Evolutionary conservation across 1,284 basidiomycete species (phyloP), one percentile per base, ranked within the genome.

Genomic region (Microbotryomycetes sp.): DNA sequence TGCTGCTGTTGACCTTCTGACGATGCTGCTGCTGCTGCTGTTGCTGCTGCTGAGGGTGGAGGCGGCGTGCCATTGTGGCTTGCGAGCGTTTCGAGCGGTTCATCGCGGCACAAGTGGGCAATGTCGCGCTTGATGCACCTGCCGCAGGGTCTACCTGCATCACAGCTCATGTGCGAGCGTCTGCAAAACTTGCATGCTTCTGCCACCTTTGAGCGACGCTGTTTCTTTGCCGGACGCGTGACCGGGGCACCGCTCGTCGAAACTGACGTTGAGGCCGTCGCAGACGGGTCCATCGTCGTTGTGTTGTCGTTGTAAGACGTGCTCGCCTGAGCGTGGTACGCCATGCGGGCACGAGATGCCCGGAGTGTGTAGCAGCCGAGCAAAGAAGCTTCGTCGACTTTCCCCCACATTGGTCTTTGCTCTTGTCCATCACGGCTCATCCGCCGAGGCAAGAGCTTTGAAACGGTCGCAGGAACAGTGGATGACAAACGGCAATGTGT

Each of bases 91-190:
- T 50, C 28, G 46, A 52, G 28, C 5, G 61, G 60, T 48, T 69
- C 70, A 31, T 71, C 70, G 5, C 54, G 60, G 57, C 77, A 78
- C 16, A 78, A 66, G 61, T 78, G 76, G 1, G 76, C 75, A 41
- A 78, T 78, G 56, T 77, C 76, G 23, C 77, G 69, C 66, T 78
- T 78, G 68, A 78, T 72, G 61, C 77, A 77, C 4, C 76, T 61
- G 50, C 70, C 69, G 52, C 76, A 77, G 1, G 76, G 76, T 5
- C 75, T 61, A n/a, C 70, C 71, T 21, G 75, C 73, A 47, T 76
- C 76, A 62, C 76, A 77, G 5, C 73, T 73, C 76, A 77, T 76
- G 66, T 77, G 76, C 23, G 68, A 71, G 2, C 75, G 64, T 5
- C 76, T 64, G 57, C 76, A 77, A 70, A 76, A 77, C 52, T 75